A percentile compares a stretch with the other conserved stretches of the same genome.
Evolutionary conservation across 2,329 filamentous ascomycete species (phyloP).

Genomic region (Arthroderma sp.): DNA sequence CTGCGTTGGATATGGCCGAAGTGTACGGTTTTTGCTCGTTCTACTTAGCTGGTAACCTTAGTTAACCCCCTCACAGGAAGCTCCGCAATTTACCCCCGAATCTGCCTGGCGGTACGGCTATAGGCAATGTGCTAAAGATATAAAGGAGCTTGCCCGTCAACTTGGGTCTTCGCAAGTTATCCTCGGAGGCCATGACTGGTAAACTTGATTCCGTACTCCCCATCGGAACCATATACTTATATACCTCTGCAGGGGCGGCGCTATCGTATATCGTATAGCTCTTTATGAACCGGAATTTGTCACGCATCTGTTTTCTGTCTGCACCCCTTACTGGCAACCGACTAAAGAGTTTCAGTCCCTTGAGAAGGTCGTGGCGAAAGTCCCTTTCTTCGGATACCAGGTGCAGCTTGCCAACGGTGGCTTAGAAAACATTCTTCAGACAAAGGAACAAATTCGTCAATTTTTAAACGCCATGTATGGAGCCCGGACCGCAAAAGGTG

Average conservation of each 20-base stretch:
- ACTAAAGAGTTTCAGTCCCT: slow-evolving; percentile 42
- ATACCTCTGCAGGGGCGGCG: slow-evolving; percentile 50
- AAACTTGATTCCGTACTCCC: slow-evolving; percentile 7
- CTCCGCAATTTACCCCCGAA: slow-evolving; percentile 46
- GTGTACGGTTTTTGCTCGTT: slow-evolving; percentile 34
- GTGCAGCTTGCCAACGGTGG: slow-evolving; percentile 61
- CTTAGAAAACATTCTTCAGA: slow-evolving; percentile 47
- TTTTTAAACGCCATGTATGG: slow-evolving; percentile 65
- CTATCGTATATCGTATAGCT: slow-evolving; percentile 60
- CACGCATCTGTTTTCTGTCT: slow-evolving; percentile 63
- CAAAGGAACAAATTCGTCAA: slow-evolving; percentile 51
- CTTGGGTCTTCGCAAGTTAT: slow-evolving; percentile 51
- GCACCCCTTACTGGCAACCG: slow-evolving; percentile 60
- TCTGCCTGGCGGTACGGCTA: slow-evolving; percentile 52
- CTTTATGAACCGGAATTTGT: slow-evolving; percentile 63
- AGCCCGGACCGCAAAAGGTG: slow-evolving; percentile 45
- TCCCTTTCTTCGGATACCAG: slow-evolving; percentile 73
- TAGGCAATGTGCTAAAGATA: slow-evolving; percentile 61
- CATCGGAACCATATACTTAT: not conserved
- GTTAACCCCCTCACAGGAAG: slow-evolving; percentile 25
- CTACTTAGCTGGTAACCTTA: not conserved
- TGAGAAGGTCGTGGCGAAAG: slow-evolving; percentile 45
- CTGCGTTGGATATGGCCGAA: slow-evolving; percentile 74
- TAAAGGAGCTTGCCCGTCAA: slow-evolving; percentile 57
- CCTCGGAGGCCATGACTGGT: slow-evolving; percentile 83